Evolutionary conservation across 2,329 filamentous ascomycete species (phyloP), one percentile per base, ranked within the genome.

Genomic region (Colletotrichum sp.): DNA sequence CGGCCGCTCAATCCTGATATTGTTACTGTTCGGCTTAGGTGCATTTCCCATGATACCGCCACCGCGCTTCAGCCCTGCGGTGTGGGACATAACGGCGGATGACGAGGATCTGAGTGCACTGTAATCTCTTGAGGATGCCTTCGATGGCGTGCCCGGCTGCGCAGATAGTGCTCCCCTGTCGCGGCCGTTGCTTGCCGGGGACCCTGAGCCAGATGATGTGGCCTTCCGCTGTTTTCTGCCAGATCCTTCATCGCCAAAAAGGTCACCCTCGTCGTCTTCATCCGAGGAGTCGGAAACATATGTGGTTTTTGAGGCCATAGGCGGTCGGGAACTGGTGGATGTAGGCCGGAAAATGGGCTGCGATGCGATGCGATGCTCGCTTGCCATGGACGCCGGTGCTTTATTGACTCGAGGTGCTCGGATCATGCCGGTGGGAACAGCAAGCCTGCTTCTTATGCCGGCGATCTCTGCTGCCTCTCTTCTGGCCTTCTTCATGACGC

Each of bases 401-500:
- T 75, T 73, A 32, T 44, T 73, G 32, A 75, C 34, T 48, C 73
- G 73, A 15, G 73, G 73, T 8, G 84, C 85, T 24, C 75, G 82
- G 59, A 93, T 85, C 78, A 86, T 81, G 26, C 77, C 77, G 10
- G 77, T 77, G 18, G 75, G 77, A 12, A 75, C 55, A 24, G 75
- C 74, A 57, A 77, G 24, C 28, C 55, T 67, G 57, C 76, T 77
- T 67, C 72, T 76, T 73, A 86, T 87, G 71, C 78, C 86, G 68
- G 84, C 85, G 59, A 92, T 89, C 78, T 92, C 89, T 63, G 85
- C 87, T 8, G 89, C 90, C 79, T 93, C 90, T 64, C 90, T 87
- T 60, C 88, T 87, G 26, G 91, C 90, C 78, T 89, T 91, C 70
- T 87, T 86, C 79, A 93, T 86, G 67, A 93, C 86, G 75, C 88